Evolutionary conservation across 192 early-diverging fungal species (phyloP).

Genomic region (Linnemannia hyalina): DNA sequence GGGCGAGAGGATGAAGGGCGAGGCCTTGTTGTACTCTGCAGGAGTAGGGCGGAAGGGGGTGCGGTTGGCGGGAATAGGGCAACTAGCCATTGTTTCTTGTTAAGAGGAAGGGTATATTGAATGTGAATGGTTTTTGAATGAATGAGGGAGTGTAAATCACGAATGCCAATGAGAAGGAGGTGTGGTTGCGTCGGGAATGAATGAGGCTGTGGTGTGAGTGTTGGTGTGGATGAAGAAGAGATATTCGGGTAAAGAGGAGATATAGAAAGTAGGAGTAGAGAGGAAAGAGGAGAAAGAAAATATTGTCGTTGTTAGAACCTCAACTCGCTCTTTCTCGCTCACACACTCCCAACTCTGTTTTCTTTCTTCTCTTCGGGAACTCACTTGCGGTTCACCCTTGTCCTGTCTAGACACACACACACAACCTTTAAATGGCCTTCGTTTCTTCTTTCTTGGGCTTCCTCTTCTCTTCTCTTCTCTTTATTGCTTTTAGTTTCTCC

Average conservation of each 20-base stretch:
- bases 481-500: neutral
- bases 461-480: neutral
- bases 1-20: slow-evolving; percentile 44
- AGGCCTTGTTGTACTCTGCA: slow-evolving; percentile 20
- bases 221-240: neutral
- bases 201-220: neutral
- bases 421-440: neutral
- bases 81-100: neutral
- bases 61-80: neutral
- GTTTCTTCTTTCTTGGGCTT: neutral
- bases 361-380: neutral
- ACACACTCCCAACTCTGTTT: neutral
- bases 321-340: neutral
- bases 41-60: neutral
- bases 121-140: neutral
- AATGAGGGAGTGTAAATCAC: no score
- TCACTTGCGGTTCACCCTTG: neutral
- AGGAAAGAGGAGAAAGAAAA: neutral
- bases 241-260: neutral
- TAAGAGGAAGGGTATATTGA: neutral
- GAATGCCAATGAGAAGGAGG: no score
- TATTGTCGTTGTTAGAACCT: neutral
- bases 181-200: no score
- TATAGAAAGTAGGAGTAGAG: neutral
- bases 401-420: neutral